Conservation (phyloP, 805 yeast genomes). For the Lipomyces orientalis region DNA sequence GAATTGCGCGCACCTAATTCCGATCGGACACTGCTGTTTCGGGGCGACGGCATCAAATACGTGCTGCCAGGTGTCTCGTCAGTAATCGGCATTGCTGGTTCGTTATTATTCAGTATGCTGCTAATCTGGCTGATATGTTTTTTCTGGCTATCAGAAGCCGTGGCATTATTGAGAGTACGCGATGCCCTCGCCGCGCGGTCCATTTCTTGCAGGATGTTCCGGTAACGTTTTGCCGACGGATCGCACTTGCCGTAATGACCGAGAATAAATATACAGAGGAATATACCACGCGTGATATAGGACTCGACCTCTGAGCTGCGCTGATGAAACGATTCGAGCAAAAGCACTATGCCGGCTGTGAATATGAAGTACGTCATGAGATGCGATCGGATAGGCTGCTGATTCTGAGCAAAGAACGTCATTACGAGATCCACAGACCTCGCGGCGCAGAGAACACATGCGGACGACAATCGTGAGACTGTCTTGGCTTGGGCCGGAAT, state of each 20-base stretch:
- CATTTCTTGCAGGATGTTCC: slow-evolving; percentile 36
- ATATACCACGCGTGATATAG: slow-evolving; percentile 36
- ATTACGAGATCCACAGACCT: slow-evolving; percentile 37
- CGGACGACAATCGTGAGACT: slow-evolving; percentile 34
- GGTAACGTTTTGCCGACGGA: slow-evolving; percentile 36
- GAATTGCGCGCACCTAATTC: slow-evolving; percentile 20
- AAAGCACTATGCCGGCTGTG: slow-evolving; percentile 34
- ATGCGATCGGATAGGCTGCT: slow-evolving; percentile 36
- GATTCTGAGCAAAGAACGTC: slow-evolving; percentile 37
- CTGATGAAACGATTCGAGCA: slow-evolving; percentile 36
- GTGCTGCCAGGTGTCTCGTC: slow-evolving; percentile 15
- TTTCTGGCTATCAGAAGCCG: slow-evolving; percentile 18
- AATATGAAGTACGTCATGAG: slow-evolving; percentile 37
- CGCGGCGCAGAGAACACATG: slow-evolving; percentile 37
- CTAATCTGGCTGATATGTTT: slow-evolving; percentile 33
- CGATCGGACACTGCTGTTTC: slow-evolving; percentile 26
- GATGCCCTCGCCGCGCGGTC: slow-evolving; percentile 38
- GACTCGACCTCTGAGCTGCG: slow-evolving; percentile 37
- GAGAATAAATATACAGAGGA: slow-evolving; percentile 34
- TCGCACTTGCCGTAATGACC: slow-evolving; percentile 37
- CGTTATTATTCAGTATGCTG: slow-evolving; percentile 25
- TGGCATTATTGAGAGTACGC: slow-evolving; percentile 28
- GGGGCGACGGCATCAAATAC: slow-evolving; percentile 33
- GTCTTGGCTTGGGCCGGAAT: slow-evolving; percentile 28
- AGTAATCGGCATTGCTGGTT: slow-evolving; percentile 7